Percentiles rank a stretch among this genome's conserved stretches.
Conservation (phyloP, 2,329 filamentous ascomycete species). For the Sporothrix curviconia region DNA sequence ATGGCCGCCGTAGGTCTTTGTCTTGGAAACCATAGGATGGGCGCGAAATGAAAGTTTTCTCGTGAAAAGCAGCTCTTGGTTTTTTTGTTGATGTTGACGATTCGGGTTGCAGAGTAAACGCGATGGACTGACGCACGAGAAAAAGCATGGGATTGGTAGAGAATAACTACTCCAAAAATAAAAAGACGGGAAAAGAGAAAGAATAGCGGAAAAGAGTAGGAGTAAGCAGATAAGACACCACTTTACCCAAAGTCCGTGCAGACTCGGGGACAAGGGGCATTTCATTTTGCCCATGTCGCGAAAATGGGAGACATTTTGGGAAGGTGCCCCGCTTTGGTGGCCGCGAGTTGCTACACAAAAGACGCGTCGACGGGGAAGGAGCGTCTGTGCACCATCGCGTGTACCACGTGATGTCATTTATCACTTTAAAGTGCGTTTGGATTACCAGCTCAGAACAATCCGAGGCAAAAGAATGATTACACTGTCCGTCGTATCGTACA, state of each 20-base stretch:
- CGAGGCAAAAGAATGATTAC: no score
- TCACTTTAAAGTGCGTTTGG: slow-evolving; percentile 2
- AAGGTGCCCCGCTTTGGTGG: slow-evolving; percentile 13
- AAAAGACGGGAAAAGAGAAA: not conserved
- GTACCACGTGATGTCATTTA: slow-evolving; percentile 13
- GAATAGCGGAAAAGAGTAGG: no score
- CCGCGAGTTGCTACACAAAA: not conserved
- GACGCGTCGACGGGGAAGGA: slow-evolving; percentile 8
- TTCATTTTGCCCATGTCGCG: slow-evolving; percentile 1
- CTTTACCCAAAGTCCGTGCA: not conserved
- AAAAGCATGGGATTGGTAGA: not conserved
- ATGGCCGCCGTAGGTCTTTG: not conserved
- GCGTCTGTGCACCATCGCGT: slow-evolving; percentile 11
- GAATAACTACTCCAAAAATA: not conserved
- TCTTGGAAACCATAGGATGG: no score
- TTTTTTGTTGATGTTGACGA: not conserved
- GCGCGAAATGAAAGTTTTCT: no score
- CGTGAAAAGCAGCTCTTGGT: no score
- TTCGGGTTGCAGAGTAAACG: not conserved
- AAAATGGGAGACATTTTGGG: slow-evolving; percentile 2
- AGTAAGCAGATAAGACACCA: not conserved
- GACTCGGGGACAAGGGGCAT: not conserved
- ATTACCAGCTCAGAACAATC: no score
- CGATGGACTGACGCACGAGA: not conserved
- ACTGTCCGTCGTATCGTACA: no score